phyloP scores from a whole-genome alignment of 768 basidiomycete genomes.

The Gelatoporia subvermispora region DNA sequence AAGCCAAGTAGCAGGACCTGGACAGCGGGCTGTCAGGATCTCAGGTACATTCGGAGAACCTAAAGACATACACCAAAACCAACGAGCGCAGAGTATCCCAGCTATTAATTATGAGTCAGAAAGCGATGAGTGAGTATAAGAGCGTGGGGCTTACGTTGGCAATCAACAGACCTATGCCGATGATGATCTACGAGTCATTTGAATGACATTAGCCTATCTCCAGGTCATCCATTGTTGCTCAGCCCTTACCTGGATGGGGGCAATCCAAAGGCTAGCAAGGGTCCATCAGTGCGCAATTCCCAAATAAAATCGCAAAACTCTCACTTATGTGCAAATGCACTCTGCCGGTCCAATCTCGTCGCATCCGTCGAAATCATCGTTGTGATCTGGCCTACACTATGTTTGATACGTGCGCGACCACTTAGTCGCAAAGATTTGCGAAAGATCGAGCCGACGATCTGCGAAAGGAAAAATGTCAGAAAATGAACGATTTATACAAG shows the following conservation, averaged over 20 bases:
- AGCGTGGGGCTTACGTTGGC: constrained; percentile 38
- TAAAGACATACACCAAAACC: constrained; percentile 40
- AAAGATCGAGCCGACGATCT: constrained; percentile 45
- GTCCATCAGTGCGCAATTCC: neutral
- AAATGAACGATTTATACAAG: neutral
- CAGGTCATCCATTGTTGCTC: constrained; percentile 19
- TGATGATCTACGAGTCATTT: constrained; percentile 42
- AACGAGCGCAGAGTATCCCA: constrained; percentile 68
- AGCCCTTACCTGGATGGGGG: constrained; percentile 62
- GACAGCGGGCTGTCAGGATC: too few species aligned
- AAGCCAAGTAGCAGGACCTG: constrained; percentile 52
- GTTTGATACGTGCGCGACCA: constrained; percentile 49
- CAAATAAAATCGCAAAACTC: neutral
- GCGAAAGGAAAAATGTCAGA: constrained; percentile 1
- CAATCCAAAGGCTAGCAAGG: constrained; percentile 45
- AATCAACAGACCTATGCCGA: constrained; percentile 60
- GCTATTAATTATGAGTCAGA: constrained; percentile 25
- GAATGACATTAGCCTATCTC: neutral
- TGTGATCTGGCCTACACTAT: constrained; percentile 62
- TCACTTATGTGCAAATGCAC: constrained; percentile 31
- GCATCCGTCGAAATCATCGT: constrained; percentile 68
- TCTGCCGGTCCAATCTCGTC: constrained; percentile 46
- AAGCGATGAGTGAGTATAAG: neutral
- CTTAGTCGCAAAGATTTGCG: constrained; percentile 68
- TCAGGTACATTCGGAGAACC: neutral